Conservation (phyloP, 352 stramenopile genomes). For the Globisporangium yorkense region DNA sequence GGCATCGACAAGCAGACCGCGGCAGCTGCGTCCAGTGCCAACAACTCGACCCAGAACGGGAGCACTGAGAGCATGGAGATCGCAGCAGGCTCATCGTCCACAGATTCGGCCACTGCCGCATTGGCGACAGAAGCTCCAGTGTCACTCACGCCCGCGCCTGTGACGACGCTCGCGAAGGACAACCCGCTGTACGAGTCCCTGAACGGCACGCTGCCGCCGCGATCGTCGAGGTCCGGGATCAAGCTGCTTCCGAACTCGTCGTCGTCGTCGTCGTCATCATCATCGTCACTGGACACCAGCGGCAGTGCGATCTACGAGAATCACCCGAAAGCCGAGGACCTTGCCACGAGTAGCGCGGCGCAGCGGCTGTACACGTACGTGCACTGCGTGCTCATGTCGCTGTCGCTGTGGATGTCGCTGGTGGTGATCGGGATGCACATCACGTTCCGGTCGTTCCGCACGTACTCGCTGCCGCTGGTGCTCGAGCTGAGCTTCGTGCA, state of each 20-base stretch:
- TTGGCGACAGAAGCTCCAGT: constrained; percentile 3
- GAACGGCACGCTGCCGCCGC: constrained; percentile 15
- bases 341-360: constrained; percentile 11
- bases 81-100: not conserved
- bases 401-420: constrained; percentile 73
- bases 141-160: constrained; percentile 2
- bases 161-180: constrained; percentile 12
- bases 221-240: constrained; percentile 12
- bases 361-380: constrained; percentile 53
- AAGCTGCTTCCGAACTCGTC: constrained; percentile 10
- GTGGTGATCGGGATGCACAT: constrained; percentile 73
- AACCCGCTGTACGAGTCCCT: constrained; percentile 10
- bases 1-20: constrained; percentile 26
- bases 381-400: constrained; percentile 67
- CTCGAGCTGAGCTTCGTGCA: constrained; percentile 61
- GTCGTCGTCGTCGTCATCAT: constrained; percentile 3
- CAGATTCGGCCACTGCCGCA: not conserved
- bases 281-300: not conserved
- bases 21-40: constrained; percentile 13
- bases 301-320: not conserved
- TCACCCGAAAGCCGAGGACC: not conserved
- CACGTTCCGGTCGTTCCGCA: constrained; percentile 67
- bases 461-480: constrained; percentile 65
- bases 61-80: constrained; percentile 5
- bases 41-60: constrained; percentile 9